Evolutionary conservation across 257 asterid species (phyloP).

Genomic region (Leptodermis oblonga): DNA sequence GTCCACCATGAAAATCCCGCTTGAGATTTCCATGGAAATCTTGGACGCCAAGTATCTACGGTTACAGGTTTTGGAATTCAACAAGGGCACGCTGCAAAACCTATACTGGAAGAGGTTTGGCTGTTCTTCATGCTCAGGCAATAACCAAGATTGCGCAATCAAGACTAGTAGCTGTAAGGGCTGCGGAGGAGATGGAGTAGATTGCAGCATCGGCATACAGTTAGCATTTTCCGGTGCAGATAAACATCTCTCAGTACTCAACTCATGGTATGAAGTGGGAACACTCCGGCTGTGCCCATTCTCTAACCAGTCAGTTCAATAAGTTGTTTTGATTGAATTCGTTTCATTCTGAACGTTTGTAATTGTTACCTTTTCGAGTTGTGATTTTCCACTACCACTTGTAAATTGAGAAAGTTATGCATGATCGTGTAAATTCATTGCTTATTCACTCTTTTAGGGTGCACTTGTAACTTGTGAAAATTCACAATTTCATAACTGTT

Average conservation of each 20-base stretch:
- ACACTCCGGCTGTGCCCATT: slow-evolving; percentile 94
- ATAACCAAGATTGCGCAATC: slow-evolving; percentile 87
- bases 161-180: slow-evolving; percentile 54
- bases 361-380: slow-evolving; percentile 6
- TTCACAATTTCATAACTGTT: background rate
- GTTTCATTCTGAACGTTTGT: slow-evolving; percentile 14
- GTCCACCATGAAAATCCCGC: too few relatives aligned
- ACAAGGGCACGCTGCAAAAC: slow-evolving; percentile 92
- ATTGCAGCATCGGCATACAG: slow-evolving; percentile 92
- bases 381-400: background rate
- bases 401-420: background rate
- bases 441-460: background rate
- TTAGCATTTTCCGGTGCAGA: slow-evolving; percentile 93
- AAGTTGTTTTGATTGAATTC: slow-evolving; percentile 38
- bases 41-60: too few relatives aligned
- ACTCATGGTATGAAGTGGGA: slow-evolving; percentile 93
- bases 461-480: background rate
- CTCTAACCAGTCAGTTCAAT: slow-evolving; percentile 77
- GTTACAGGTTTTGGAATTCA: slow-evolving; percentile 76
- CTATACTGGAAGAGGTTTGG: slow-evolving; percentile 93
- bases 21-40: too few relatives aligned
- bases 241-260: slow-evolving; percentile 71
- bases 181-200: slow-evolving; percentile 94
- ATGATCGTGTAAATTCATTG: background rate
- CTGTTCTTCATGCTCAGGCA: slow-evolving; percentile 62